Evolutionary conservation across 805 yeast species (phyloP), one percentile per base, ranked within the genome.

Genomic region (Zygotorulaspora chibaensis): DNA sequence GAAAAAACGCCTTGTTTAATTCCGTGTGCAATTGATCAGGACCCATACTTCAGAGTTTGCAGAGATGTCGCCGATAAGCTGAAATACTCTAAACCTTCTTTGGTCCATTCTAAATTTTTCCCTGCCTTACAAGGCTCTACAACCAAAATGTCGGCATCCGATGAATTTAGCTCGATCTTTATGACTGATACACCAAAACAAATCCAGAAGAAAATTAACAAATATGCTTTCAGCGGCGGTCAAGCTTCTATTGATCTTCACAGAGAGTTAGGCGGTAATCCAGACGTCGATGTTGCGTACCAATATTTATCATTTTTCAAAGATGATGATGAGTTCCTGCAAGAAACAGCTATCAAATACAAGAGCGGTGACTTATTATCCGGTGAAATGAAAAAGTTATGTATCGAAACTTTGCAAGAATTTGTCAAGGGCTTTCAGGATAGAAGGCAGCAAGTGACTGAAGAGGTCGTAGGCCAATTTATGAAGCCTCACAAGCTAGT

Each of bases 1-100:
- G 73, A 82, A 40, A 93, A 90, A 72, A 88, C 97, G 0, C 98
- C 96, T 51, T 88, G 96, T 69, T 74, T 93, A 67, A 93, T 93
- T 67, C 99, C 99, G 33, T 93, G 99, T 76, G 99, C 99, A 39
- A 93, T 93, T 65, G 99, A 93, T 66, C 99, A 91, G 74, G 99
- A 93, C 68, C 98, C 99, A 26, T 93, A 93, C 69, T 93, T 93
- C 74, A 79, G 99, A 69, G 95, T 93, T 17, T 87, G 96, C 69
- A 79, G 99, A 70, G 99, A 93, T 66, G 99, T 93, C 54, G 97
- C 99, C 9, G 89, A 83, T 61, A 93, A 91, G 68, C 77, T 93
- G 65, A 85, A 84, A 67, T 95, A 77, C 65, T 73, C 89, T 51
- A 93, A 93, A 70, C 98, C 98, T 15, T 81, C 96, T 8, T 77